Base-by-base conservation (phyloP, 805 yeast genomes). In the Spathaspora arborariae region DNA sequence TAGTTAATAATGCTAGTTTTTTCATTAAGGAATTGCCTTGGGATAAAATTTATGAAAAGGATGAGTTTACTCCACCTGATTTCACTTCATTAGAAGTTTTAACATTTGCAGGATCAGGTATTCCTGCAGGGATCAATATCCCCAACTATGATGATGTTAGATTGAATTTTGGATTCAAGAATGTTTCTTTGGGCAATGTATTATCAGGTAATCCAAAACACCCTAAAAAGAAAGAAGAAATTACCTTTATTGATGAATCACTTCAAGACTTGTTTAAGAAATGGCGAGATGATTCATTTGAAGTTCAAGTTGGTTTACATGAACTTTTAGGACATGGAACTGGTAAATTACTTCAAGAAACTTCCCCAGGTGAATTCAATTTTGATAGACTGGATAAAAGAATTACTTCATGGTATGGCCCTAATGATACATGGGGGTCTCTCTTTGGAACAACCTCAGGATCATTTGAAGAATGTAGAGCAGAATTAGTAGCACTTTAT, bases 91-190 rank as follows among this genome's bases (percentile, higher is more conserved):
- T 89, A 56, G 97, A 89, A 65, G 96, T 89, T 2, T 72, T 89
- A 58, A 85, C 96, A 1, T 88, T 89, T 72, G 88, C 96, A 0
- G 92, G 95, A 2, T 81, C 90, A 33, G 96, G 96, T 41, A 81
- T 87, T 44, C 97, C 97, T 13, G 96, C 96, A 0, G 97, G 97
- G 45, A 89, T 89, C 63, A 89, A 89, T 60, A 86, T 89, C 52
- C 97, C 97, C 50, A 89, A 89, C 67, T 89, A 89, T 65, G 96
- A 89, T 63, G 96, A 88, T 59, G 90, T 88, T 46, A 76, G 96
- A 58, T 74, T 88, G 60, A 86, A 82, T 48, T 67, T 82, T 57
- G 97, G 97, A 1, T 89, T 89, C 72, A 89, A 89, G 62, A 89
- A 89, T 57, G 96, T 89, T 26, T 87, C 96, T 1, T 72, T 89